Percentiles rank a stretch among this genome's conserved stretches.
These are phyloP conservation scores for Jimgerdemannia lactiflua DNA, from an alignment of 192 early-diverging fungal genomes.

Conservation along the genomic window DNA sequence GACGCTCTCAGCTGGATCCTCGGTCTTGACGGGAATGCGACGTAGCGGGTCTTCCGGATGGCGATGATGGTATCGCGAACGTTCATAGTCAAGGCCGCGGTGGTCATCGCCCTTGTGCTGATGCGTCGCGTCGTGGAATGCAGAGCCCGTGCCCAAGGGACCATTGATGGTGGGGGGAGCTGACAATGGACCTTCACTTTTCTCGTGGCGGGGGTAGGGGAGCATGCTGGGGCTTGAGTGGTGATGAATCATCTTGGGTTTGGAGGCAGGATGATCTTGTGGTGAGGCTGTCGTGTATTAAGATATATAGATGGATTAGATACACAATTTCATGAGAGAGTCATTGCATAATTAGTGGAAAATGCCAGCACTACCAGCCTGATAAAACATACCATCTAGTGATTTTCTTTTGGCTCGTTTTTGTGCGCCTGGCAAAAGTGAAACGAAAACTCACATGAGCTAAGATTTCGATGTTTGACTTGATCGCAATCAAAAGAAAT, in stretches of 20 bases:
- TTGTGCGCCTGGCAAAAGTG: background rate
- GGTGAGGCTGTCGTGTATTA: background rate
- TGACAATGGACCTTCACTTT: background rate
- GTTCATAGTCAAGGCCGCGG: background rate
- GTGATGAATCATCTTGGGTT: background rate
- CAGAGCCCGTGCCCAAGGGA: background rate
- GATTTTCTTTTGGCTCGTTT: background rate
- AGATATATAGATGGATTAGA: background rate
- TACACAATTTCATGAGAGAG: background rate
- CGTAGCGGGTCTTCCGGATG: background rate
- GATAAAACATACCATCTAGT: background rate
- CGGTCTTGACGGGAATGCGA: background rate
- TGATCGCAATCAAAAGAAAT: no score
- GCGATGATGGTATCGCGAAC: background rate
- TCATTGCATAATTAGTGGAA: no score
- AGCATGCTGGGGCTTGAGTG: background rate
- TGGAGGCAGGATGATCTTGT: background rate
- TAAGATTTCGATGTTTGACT: no score
- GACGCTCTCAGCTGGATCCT: background rate
- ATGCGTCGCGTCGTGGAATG: background rate
- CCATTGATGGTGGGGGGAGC: background rate
- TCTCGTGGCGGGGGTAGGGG: background rate
- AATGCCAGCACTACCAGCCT: no score
- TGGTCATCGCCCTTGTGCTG: background rate
- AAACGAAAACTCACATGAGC: no score